Conservation (phyloP, 352 stramenopile species). For the Phytophthora idaei region DNA sequence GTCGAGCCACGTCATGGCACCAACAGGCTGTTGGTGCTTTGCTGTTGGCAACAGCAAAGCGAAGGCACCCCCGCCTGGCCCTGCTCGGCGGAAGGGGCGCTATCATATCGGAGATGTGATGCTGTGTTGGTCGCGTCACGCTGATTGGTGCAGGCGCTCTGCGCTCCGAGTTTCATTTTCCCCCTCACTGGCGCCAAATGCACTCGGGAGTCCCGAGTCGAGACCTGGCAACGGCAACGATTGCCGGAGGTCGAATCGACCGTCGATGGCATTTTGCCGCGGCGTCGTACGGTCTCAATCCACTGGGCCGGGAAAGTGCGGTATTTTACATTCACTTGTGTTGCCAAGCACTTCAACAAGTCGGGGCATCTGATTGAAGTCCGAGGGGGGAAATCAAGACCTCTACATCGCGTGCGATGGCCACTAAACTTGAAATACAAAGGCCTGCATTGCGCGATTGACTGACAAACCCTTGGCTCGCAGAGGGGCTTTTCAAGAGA, state of each 20-base stretch:
- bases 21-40: neutral
- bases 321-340: conserved; percentile 11
- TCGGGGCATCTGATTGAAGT: conserved; percentile 6
- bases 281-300: conserved; percentile 7
- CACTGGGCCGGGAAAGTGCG: conserved; percentile 2
- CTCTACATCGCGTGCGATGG: neutral
- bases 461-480: too few species aligned
- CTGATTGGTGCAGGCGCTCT: conserved; percentile 22
- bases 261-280: neutral
- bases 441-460: neutral
- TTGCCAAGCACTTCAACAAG: neutral
- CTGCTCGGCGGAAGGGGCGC: conserved; percentile 5
- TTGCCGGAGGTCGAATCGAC: too few species aligned
- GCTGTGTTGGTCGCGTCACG: conserved; percentile 13
- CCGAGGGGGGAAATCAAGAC: neutral
- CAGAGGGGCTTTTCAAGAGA: too few species aligned
- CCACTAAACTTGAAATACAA: neutral
- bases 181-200: neutral
- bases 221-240: too few species aligned
- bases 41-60: neutral
- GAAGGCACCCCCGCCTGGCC: neutral
- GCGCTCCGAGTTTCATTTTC: neutral
- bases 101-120: conserved; percentile 14
- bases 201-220: too few species aligned
- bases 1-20: neutral